Evolutionary conservation across 2,329 filamentous ascomycete species (phyloP), one percentile per base, ranked within the genome.

Genomic region (Neopestalotiopsis sp.): DNA sequence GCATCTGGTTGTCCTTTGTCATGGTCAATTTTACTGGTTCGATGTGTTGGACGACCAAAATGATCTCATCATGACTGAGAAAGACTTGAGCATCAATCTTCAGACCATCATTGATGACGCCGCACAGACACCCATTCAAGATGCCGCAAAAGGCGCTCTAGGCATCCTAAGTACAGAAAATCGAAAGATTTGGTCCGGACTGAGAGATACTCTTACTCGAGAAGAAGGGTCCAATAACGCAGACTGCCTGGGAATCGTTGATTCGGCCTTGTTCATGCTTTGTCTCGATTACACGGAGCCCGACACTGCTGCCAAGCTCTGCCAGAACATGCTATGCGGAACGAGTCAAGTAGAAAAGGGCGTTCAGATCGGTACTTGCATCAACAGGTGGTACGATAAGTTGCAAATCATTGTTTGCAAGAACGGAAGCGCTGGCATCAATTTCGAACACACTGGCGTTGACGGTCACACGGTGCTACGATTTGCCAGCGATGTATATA

Each of bases 381-480:
- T 95, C 14, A 99, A 99, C 81, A 88, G 96, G 71, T 99, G 96
- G 96, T 99, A 99, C 77, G 96, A 99, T 83, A 99, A 99, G 84
- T 86, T 99, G 62, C 96, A 99, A 78, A 98, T 99, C 71, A 98
- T 99, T 67, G 96, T 99, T 65, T 98, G 96, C 86, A 97, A 97
- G 83, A 99, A 98, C 81, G 96, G 96, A 68, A 97, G 94, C 77
- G 96, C 96, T 0, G 96, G 96, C 5, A 98, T 99, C 89, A 99
- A 99, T 82, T 98, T 99, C 76, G 96, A 99, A 80, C 96, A 99
- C 77, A 99, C 96, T 0, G 96, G 96, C 73, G 95, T 99, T 4
- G 96, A 99, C 76, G 96, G 96, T 1, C 96, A 99, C 78, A 99
- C 96, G 0, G 96, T 99, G 28, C 88, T 99, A 66, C 92, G 96